Percentiles rank a stretch among this genome's conserved stretches.
These are phyloP conservation scores for Phytophthora tubulina DNA, from an alignment of 352 stramenopile species.

Conservation along the genomic window DNA sequence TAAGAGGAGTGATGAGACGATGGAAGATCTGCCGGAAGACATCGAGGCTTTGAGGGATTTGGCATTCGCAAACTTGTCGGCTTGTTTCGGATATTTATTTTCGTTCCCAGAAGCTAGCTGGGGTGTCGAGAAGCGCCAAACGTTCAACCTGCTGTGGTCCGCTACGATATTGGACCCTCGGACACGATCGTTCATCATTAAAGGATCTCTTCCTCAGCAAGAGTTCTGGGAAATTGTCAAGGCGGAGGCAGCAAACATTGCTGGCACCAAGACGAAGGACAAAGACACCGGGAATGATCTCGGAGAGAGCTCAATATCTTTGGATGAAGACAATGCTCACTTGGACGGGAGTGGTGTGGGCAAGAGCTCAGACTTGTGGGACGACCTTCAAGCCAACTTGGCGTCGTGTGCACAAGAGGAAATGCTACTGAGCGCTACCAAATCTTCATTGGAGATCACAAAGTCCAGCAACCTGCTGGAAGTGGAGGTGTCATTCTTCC, in stretches of 20 bases:
- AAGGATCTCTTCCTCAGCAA: conserved; percentile 60
- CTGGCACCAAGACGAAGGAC: conserved; percentile 61
- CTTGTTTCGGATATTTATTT: conserved; percentile 73
- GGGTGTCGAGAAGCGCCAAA: conserved; percentile 53
- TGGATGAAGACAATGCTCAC: conserved; percentile 53
- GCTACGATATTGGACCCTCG: conserved; percentile 78
- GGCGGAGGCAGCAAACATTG: conserved; percentile 58
- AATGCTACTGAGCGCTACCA: conserved; percentile 73
- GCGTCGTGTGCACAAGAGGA: conserved; percentile 78
- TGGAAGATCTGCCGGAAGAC: conserved; percentile 62
- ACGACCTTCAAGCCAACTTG: conserved; percentile 81
- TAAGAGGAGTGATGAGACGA: conserved; percentile 25
- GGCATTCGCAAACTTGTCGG: conserved; percentile 60
- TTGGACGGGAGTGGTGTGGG: conserved; percentile 26
- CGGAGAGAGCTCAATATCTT: conserved; percentile 40
- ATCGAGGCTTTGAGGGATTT: conserved; percentile 70
- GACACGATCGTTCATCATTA: conserved; percentile 82
- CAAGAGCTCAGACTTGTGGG: conserved; percentile 70
- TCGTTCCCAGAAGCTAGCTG: conserved; percentile 51
- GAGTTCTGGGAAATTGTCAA: conserved; percentile 84
- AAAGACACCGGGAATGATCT: conserved; percentile 59
- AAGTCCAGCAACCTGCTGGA: conserved; percentile 84
- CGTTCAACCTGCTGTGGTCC: conserved; percentile 75
- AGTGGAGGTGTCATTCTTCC: conserved; percentile 83
- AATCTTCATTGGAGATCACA: conserved; percentile 69